A percentile compares a stretch with the other conserved stretches of the same genome.
Evolutionary conservation across 2,329 filamentous ascomycete species (phyloP).

Genomic region (Ascochyta rabiei): DNA sequence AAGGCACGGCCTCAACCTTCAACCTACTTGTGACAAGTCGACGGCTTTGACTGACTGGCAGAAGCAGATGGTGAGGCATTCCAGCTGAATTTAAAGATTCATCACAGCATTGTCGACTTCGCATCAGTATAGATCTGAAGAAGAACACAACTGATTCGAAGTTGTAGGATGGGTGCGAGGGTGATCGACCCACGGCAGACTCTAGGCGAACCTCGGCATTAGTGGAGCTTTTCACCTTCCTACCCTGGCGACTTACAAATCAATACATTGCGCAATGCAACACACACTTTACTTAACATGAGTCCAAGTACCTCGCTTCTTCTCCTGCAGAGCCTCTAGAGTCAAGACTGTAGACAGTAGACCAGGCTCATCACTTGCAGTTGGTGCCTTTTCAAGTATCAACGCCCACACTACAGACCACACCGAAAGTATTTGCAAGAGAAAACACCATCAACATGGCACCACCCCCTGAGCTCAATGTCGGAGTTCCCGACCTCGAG

Average conservation of each 20-base stretch:
- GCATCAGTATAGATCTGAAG: no score
- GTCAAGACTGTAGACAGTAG: not conserved
- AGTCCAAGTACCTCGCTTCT: not conserved
- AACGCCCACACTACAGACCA: not conserved
- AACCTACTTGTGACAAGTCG: not conserved
- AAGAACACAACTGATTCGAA: no score
- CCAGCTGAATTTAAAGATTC: no score
- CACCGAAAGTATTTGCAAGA: not conserved
- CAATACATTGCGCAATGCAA: slow-evolving; percentile 3
- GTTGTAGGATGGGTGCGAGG: not conserved
- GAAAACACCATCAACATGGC: slow-evolving; percentile 3
- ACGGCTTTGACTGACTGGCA: not conserved
- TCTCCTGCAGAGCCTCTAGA: not conserved
- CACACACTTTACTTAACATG: not conserved
- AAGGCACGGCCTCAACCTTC: no score
- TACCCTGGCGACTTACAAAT: slow-evolving; percentile 12
- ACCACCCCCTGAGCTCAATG: slow-evolving; percentile 35
- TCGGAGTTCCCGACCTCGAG: slow-evolving; percentile 36
- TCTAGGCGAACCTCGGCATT: slow-evolving; percentile 13
- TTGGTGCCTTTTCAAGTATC: no score
- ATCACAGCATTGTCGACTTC: no score
- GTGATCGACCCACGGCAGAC: not conserved
- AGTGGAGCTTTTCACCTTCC: slow-evolving; percentile 8
- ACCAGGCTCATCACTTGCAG: no score
- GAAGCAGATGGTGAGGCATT: not conserved